phyloP scores from a whole-genome alignment of 192 early-diverging fungal genomes.

The Thamnidium elegans region DNA sequence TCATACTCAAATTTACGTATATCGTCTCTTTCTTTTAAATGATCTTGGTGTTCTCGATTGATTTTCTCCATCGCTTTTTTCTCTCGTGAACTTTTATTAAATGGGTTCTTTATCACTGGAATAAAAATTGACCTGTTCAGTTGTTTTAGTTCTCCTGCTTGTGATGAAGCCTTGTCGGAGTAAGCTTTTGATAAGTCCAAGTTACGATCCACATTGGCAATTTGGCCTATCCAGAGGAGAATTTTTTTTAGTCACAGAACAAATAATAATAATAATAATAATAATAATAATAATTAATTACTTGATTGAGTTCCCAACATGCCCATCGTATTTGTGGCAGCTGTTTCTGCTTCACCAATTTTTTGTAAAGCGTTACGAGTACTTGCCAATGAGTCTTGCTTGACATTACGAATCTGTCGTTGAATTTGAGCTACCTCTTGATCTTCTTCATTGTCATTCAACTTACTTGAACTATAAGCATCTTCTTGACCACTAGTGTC shows the following conservation, averaged over 20 bases:
- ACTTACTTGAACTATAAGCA: conserved; percentile 12
- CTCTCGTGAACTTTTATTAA: conserved; percentile 57
- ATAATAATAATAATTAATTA: conserved; percentile 20
- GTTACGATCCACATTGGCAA: conserved; percentile 54
- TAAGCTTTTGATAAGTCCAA: conserved; percentile 60
- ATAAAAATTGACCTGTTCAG: conserved; percentile 76
- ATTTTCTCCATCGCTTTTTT: conserved; percentile 52
- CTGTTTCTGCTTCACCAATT: conserved; percentile 59
- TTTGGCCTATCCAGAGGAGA: conserved; percentile 26
- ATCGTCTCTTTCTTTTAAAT: conserved; percentile 46
- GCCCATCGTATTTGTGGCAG: conserved; percentile 56
- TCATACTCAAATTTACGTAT: conserved; percentile 52
- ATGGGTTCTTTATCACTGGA: conserved; percentile 64
- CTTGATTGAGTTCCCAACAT: conserved; percentile 63
- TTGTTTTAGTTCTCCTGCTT: conserved; percentile 57
- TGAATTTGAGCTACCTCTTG: conserved; percentile 58
- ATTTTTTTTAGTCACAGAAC: neutral
- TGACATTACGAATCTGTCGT: conserved; percentile 54
- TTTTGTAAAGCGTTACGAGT: conserved; percentile 62
- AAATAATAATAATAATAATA: neutral
- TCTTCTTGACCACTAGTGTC: conserved; percentile 16
- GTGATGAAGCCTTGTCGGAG: conserved; percentile 48
- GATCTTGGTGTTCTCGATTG: conserved; percentile 46
- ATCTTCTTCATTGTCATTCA: conserved; percentile 51
- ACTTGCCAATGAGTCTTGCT: conserved; percentile 63